Evolutionary conservation across 163 green algal species (phyloP), one percentile per base, ranked within the genome.

Genomic region (Prototheca wickerhamii): DNA sequence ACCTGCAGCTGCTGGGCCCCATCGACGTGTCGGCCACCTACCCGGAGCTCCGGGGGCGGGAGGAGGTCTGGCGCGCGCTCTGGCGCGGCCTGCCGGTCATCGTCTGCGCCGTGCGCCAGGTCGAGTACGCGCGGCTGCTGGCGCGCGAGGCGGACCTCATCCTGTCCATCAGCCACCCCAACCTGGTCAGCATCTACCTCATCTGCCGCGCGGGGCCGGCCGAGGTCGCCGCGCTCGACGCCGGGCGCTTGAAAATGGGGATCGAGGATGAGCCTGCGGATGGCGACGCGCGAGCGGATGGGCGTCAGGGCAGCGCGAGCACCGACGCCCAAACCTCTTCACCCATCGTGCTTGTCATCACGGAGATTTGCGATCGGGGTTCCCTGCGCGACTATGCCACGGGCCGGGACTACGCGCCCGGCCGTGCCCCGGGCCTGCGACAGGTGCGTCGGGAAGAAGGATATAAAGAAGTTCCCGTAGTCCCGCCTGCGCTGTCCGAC

Each of bases 121-220:
- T 25, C 8, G 43, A 25, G 4, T 3, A 7, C 26, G 61, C n/a
- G 10, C 20, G 4, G 26, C 44, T 40, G 40, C n/a, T 68, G 6
- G 10, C 35, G 43, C 15, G 28, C 25, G 61, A 60, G 17, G 20
- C 44, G 15, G 61, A 44, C 18, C 43, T 68, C 8, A 17, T 31
- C 15, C 52, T 25, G 61, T 68, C 61, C 15, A 6, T 56, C 15
- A 46, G n/a, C 18, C 61, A 68, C 40, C 61, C 61, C 15, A 68
- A 68, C 18, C 7, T 68, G 26, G 29, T 68, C 15, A 28, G 26
- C 23, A 29, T 57, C n/a, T 64, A 64, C 50, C 12, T 54, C 12
- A 18, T 54, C 1, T 28, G 46, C 46, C 10, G 10, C 37, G 37
- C 37, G 37, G 10, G 37, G n/a, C 15, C 7, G 2, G 21, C 7